Conservation (phyloP, 73 alveolate species). For the Strombidium stylifer region DNA sequence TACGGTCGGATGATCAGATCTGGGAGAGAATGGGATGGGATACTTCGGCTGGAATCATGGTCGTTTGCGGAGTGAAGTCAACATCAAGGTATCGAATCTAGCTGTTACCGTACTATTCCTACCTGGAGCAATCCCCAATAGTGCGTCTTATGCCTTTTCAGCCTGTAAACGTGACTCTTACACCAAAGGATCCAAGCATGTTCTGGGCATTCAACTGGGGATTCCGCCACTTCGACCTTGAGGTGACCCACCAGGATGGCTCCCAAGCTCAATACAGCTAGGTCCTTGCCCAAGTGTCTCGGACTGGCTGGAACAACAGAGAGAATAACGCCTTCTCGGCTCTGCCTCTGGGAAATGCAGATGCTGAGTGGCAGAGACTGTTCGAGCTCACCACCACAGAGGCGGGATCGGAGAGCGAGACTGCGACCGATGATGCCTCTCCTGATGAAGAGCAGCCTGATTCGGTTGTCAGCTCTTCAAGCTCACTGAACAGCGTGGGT, state of each 20-base stretch:
- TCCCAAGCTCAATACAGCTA: too few relatives aligned
- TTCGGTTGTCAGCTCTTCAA: too few relatives aligned
- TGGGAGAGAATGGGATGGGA: constrained; percentile 9
- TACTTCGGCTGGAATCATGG: constrained; percentile 7
- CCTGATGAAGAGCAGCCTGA: too few relatives aligned
- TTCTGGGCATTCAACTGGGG: constrained; percentile 37
- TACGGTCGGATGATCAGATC: not conserved
- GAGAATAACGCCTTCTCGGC: constrained; percentile 15
- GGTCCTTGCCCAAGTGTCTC: constrained; percentile 2
- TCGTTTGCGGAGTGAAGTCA: constrained; percentile 28
- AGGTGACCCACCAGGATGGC: too few relatives aligned
- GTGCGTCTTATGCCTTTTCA: not conserved
- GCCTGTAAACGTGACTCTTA: not conserved
- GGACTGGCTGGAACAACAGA: not conserved
- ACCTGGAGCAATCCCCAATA: constrained; percentile 27
- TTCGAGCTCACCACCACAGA: too few relatives aligned
- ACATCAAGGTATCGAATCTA: constrained; percentile 2
- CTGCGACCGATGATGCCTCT: too few relatives aligned
- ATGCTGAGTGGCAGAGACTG: too few relatives aligned
- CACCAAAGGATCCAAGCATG: constrained; percentile 1
- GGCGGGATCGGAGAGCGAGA: too few relatives aligned
- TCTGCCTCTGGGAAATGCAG: constrained; percentile 4
- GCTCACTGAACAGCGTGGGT: too few relatives aligned
- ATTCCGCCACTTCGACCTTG: constrained; percentile 10
- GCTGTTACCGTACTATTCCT: constrained; percentile 24